Base-by-base conservation (phyloP, 2,329 filamentous ascomycete species). In the Cryphonectria carpinicola region DNA sequence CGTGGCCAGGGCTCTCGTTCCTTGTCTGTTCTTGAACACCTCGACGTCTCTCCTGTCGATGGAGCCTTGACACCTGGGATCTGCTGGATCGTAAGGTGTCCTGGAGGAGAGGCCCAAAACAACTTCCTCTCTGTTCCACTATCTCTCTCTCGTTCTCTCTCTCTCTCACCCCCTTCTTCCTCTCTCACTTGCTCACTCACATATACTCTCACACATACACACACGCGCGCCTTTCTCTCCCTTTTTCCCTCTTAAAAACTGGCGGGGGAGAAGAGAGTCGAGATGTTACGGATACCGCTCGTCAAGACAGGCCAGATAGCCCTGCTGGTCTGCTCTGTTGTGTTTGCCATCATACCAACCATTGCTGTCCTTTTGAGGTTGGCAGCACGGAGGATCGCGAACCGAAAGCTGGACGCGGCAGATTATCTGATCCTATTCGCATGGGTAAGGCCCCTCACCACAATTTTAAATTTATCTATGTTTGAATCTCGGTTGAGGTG, bases 271-370 rank as follows among this genome's bases (percentile, higher is more conserved):
- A 58, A 35, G 58, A 43, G 37, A 32, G 52, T 35, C 37, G 43
- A 58, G 13, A 70, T 70, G 68, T 10, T 63, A 1, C 54, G 28
- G 14, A 46, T 70, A 35, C 63, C 68, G 39, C 19, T 70, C 3
- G 54, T 63, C 41, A 70, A 66, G 41, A 7, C 56, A 0, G 68
- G 68, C 17, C 68, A 70, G 37, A 46, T 70, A 22, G 68, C 68
- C 63, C 64, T 70, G 25, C 41, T 70, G 32, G 32, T 58, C 19
- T 62, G 41, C 41, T 66, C 68, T 0, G 25, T 66, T n/a, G 46
- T 70, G 37, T 70, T 70, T 25, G 63, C 54, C 41, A 10, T 62
- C 13, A 70, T 70, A 52, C 68, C 68, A 22, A 70, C 68, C 32
- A n/a, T 66, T 14, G 68, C 68, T 43, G 56, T 70, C 22, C 3